Percentiles rank a stretch among this genome's conserved stretches.
Conservation (phyloP, 768 basidiomycete genomes). For the Galerina sulciceps region DNA sequence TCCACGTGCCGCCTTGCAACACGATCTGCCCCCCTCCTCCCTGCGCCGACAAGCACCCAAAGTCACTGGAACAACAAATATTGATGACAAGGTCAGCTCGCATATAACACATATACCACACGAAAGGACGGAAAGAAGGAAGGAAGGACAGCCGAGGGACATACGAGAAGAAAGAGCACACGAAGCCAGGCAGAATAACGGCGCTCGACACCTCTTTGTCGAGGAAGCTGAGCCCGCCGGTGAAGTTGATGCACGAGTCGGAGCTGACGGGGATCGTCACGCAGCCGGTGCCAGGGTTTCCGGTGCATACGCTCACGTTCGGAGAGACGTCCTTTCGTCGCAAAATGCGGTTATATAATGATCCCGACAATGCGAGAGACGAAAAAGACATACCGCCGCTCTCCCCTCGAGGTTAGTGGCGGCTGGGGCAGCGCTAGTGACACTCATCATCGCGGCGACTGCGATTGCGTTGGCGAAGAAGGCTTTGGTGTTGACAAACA, state of each 20-base stretch:
- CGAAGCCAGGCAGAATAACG: background rate
- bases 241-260: constrained; percentile 3
- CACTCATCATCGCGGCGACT: no score
- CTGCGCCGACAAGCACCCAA: background rate
- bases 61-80: background rate
- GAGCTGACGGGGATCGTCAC: background rate
- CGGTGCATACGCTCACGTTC: background rate
- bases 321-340: background rate
- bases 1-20: background rate
- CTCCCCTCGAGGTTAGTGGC: background rate
- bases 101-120: no score
- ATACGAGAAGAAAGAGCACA: constrained; percentile 2
- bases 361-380: no score
- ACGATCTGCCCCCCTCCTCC: background rate
- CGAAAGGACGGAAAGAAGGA: no score
- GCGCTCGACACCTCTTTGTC: background rate
- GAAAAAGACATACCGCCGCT: background rate
- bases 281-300: background rate
- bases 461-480: no score
- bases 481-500: no score
- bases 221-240: constrained; percentile 6
- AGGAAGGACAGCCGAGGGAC: background rate
- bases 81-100: no score
- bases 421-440: background rate
- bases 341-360: background rate